Evolutionary conservation across 2,329 filamentous ascomycete species (phyloP).

Genomic region (Pleomassaria siparia): DNA sequence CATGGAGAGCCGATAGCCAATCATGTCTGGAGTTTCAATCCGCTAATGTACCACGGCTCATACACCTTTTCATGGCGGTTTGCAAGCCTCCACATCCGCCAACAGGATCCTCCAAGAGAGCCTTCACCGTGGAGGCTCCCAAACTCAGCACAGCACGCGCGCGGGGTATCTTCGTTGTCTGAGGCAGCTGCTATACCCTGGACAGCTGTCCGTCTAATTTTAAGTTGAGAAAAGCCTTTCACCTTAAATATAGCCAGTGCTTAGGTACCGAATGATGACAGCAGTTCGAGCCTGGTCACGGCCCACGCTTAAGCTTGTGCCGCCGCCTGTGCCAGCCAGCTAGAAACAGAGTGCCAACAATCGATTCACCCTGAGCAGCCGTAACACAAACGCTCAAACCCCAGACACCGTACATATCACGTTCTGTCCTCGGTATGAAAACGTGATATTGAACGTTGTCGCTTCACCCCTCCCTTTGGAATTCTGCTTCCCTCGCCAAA

Average conservation of each 20-base stretch:
- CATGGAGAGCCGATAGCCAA: constrained; percentile 12
- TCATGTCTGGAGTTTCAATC: constrained; percentile 3
- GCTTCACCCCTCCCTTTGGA: constrained; percentile 11
- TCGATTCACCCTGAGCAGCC: constrained; percentile 9
- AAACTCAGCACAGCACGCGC: constrained; percentile 5
- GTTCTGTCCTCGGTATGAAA: constrained; percentile 11
- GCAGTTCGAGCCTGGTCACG: constrained; percentile 10
- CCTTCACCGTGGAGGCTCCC: neutral
- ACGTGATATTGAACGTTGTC: constrained; percentile 10
- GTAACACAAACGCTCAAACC: constrained; percentile 5
- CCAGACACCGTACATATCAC: constrained; percentile 11
- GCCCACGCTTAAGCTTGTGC: constrained; percentile 16
- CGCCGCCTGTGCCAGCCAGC: constrained; percentile 9
- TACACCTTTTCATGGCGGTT: constrained; percentile 9
- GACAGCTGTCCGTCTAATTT: constrained; percentile 7
- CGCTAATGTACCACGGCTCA: constrained; percentile 12
- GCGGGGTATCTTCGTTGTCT: constrained; percentile 3
- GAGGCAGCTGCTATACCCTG: constrained; percentile 5
- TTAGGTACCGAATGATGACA: constrained; percentile 16
- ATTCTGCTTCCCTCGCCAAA: constrained; percentile 8
- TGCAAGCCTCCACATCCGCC: constrained; percentile 7
- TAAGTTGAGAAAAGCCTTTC: constrained; percentile 3
- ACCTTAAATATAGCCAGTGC: constrained; percentile 2
- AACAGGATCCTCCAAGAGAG: constrained; percentile 3
- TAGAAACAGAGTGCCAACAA: constrained; percentile 16